Evolutionary conservation across 345 rosid genomes (phyloP).

Genomic region (Lumnitzera littorea): DNA sequence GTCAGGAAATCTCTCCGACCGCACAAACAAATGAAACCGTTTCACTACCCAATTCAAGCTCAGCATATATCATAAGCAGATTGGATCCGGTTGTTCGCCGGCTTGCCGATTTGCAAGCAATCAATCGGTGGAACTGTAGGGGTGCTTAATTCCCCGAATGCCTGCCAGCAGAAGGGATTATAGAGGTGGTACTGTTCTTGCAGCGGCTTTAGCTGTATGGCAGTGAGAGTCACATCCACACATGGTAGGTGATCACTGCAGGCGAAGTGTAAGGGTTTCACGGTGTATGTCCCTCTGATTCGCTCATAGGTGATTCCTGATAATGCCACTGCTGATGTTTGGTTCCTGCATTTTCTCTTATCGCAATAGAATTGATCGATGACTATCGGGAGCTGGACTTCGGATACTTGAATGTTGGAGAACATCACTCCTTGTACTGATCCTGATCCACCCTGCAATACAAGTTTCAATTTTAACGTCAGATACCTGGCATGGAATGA

Average conservation of each 20-base stretch:
- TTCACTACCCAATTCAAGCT: slow-evolving; percentile 13
- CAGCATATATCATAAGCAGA: slow-evolving; percentile 56
- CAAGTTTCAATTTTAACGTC: slow-evolving; percentile 3
- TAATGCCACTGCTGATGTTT: slow-evolving; percentile 72
- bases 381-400: slow-evolving; percentile 83
- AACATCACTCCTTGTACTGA: slow-evolving; percentile 80
- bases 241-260: slow-evolving; percentile 91
- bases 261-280: slow-evolving; percentile 84
- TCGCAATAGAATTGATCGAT: slow-evolving; percentile 94
- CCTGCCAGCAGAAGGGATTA: slow-evolving; percentile 92
- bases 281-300: slow-evolving; percentile 84
- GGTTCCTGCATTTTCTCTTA: slow-evolving; percentile 62
- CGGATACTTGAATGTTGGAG: slow-evolving; percentile 87
- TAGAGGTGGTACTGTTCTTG: slow-evolving; percentile 68
- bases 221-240: slow-evolving; percentile 58
- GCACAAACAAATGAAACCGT: slow-evolving; percentile 37
- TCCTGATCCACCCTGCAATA: slow-evolving; percentile 87
- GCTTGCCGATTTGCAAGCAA: slow-evolving; percentile 85
- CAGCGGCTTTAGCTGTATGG: slow-evolving; percentile 61
- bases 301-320: slow-evolving; percentile 81
- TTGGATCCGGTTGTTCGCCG: slow-evolving; percentile 58
- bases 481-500: too few species aligned
- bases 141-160: slow-evolving; percentile 69
- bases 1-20: slow-evolving; percentile 45
- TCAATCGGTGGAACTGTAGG: slow-evolving; percentile 80